These are phyloP conservation scores for Scedosporium dehoogii DNA, from an alignment of 2,329 filamentous ascomycete species.

Conservation along the genomic window DNA sequence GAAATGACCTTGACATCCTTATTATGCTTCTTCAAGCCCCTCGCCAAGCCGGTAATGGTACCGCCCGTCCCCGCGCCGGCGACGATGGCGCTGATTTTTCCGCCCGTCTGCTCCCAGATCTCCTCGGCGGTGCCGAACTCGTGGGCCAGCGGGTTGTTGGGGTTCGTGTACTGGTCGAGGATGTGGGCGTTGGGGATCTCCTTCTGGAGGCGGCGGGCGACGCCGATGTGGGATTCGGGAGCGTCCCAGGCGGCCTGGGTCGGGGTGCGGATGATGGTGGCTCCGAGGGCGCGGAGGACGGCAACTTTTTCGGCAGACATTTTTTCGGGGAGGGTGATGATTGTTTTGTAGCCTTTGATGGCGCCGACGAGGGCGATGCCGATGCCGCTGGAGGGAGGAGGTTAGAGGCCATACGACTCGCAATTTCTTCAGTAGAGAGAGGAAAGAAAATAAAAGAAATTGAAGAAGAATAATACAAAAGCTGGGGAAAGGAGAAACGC, in stretches of 20 bases:
- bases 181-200: conserved; percentile 97
- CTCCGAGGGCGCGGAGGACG: conserved; percentile 84
- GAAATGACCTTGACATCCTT: conserved; percentile 77
- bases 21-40: conserved; percentile 81
- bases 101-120: conserved; percentile 84
- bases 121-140: conserved; percentile 92
- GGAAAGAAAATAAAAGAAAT: not conserved
- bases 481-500: too few species aligned
- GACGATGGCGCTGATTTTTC: conserved; percentile 72
- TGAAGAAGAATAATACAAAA: conserved; percentile 10
- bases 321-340: conserved; percentile 97
- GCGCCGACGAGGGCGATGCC: conserved; percentile 88
- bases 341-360: conserved; percentile 95
- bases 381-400: conserved; percentile 50
- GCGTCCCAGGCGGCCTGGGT: conserved; percentile 92
- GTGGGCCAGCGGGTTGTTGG: conserved; percentile 86
- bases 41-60: conserved; percentile 83
- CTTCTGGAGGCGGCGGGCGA: conserved; percentile 80
- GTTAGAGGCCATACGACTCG: not conserved
- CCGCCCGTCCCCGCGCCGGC: conserved; percentile 93
- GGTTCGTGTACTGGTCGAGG: conserved; percentile 89
- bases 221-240: conserved; percentile 94
- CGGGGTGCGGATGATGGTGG: conserved; percentile 94
- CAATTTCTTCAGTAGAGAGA: not conserved
- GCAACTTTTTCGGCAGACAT: conserved; percentile 99